A percentile compares a stretch with the other conserved stretches of the same genome.
Conservation (phyloP, 495 filamentous ascomycete genomes). For the Aspergillus ostianus region DNA sequence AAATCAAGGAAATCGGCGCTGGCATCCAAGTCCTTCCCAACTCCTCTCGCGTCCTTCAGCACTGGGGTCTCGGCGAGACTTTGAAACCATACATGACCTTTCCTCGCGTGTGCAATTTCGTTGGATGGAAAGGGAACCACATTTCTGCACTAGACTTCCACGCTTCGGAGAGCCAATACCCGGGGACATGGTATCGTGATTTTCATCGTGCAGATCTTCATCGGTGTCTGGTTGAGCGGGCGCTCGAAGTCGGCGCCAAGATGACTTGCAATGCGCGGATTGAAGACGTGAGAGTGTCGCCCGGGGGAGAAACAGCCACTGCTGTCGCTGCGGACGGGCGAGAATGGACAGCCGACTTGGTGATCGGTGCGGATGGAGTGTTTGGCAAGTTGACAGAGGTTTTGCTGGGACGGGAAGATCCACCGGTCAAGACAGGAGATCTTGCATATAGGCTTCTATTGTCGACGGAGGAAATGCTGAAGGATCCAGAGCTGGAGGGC, state of each 20-base stretch:
- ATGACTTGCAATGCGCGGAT: slow-evolving; percentile 47
- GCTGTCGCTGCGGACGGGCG: slow-evolving; percentile 29
- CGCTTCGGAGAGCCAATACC: slow-evolving; percentile 39
- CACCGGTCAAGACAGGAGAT: slow-evolving; percentile 60
- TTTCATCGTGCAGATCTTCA: slow-evolving; percentile 61
- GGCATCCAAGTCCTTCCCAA: slow-evolving; percentile 59
- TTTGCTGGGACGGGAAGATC: slow-evolving; percentile 35
- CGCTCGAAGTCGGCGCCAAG: slow-evolving; percentile 48
- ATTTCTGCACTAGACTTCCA: slow-evolving; percentile 51
- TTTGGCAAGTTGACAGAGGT: slow-evolving; percentile 44
- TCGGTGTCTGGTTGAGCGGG: slow-evolving; percentile 48
- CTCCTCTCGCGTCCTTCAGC: slow-evolving; percentile 50
- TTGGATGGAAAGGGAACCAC: slow-evolving; percentile 49
- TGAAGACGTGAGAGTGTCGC: slow-evolving; percentile 33
- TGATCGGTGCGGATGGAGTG: slow-evolving; percentile 60
- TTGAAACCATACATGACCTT: slow-evolving; percentile 48
- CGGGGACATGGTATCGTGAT: slow-evolving; percentile 56
- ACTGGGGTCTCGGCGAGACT: slow-evolving; percentile 52
- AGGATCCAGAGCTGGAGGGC: slow-evolving; percentile 52
- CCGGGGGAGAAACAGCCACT: slow-evolving; percentile 24
- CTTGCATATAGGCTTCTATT: slow-evolving; percentile 65
- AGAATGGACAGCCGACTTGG: slow-evolving; percentile 48
- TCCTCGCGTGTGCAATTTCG: slow-evolving; percentile 56
- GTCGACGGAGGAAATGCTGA: slow-evolving; percentile 39
- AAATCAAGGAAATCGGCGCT: slow-evolving; percentile 53